Evolutionary conservation across 495 filamentous ascomycete species (phyloP), one percentile per base, ranked within the genome.

Genomic region (Alectoria sarmentosa): DNA sequence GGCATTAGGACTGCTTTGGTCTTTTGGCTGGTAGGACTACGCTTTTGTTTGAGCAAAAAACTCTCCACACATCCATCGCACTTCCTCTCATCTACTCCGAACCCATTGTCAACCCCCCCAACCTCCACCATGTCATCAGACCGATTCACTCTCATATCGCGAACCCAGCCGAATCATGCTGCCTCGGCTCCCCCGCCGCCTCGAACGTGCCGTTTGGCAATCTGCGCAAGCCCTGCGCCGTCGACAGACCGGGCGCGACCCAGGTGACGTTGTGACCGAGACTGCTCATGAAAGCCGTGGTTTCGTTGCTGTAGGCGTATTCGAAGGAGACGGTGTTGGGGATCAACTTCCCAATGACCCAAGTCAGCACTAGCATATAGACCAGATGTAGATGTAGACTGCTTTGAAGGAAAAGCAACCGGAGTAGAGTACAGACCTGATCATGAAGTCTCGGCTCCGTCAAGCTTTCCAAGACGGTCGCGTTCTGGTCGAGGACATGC

Each of bases 101-200:
- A n/a, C n/a, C n/a, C n/a, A n/a, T n/a, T n/a, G n/a, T n/a, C n/a
- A n/a, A n/a, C n/a, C n/a, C n/a, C n/a, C n/a, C n/a, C n/a, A n/a
- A n/a, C n/a, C n/a, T n/a, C n/a, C n/a, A n/a, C n/a, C n/a, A n/a
- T n/a, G n/a, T n/a, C n/a, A n/a, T n/a, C 36, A 38, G 11, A 11
- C 36, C 36, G 11, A 6, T 5, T 6, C 36, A 38, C 36, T 38
- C 36, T 70, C 77, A 93, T 42, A 90, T 78, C 23, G 81, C 81
- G 70, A 86, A 87, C 0, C 91, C 91, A 0, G 83, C 91, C 17
- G 86, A 88, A 66, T 86, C 84, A 28, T 73, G 58, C 78, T 94
- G 90, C 69, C 92, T 82, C 28, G 92, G 89, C 73, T 96, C 91
- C 8, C 88, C 83, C 17, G 83, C 88, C 46, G 87, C 88, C 73